A percentile compares a stretch with the other conserved stretches of the same genome.
These are phyloP conservation scores for Lentinus tigrinus DNA, from an alignment of 768 basidiomycete genomes.

Conservation along the genomic window DNA sequence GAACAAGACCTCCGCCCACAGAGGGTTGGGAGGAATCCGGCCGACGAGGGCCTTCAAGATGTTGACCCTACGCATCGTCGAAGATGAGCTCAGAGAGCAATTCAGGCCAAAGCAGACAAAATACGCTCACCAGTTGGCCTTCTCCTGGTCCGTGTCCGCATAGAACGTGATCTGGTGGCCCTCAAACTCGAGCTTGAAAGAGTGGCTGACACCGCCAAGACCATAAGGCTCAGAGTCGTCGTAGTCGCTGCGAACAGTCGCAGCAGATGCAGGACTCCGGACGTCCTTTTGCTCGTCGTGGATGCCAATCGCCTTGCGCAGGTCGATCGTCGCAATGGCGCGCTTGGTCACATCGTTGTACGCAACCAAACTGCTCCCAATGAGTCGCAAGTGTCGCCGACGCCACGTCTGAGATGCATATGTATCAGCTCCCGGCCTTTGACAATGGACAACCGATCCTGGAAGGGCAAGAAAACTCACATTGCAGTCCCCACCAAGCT, in stretches of 20 bases:
- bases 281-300: conserved; percentile 70
- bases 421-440: conserved; percentile 1
- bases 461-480: conserved; percentile 45
- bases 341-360: conserved; percentile 94
- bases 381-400: conserved; percentile 78
- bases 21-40: conserved; percentile 85
- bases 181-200: conserved; percentile 82
- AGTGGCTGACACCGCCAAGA: conserved; percentile 69
- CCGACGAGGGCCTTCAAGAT: conserved; percentile 83
- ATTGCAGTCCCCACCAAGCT: conserved; percentile 88
- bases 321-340: conserved; percentile 85
- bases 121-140: conserved; percentile 70
- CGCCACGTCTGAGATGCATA: conserved; percentile 63
- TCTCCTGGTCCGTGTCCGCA: conserved; percentile 88
- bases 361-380: conserved; percentile 83
- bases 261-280: conserved; percentile 44
- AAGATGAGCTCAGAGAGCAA: conserved; percentile 2
- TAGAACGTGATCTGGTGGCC: conserved; percentile 82
- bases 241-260: conserved; percentile 39
- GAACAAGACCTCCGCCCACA: conserved; percentile 93
- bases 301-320: conserved; percentile 77
- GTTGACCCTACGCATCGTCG: conserved; percentile 60
- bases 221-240: conserved; percentile 66
- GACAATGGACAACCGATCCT: neutral
- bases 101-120: neutral